Base-by-base conservation (phyloP, 2,329 filamentous ascomycete species). In the Fusarium subtropicale region DNA sequence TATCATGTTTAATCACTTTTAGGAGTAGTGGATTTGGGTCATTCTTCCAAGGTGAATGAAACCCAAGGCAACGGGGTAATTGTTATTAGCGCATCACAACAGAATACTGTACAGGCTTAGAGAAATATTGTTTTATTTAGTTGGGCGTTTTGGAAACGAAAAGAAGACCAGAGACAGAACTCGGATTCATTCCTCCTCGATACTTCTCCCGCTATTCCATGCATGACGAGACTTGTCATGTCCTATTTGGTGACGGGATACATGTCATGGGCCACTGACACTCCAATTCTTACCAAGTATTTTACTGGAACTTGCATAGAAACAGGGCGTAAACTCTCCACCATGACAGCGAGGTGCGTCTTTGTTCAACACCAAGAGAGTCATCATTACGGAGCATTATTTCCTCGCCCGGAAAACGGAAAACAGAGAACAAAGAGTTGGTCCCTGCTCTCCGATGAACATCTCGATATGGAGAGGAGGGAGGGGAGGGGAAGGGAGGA, bases 1-100 rank as follows among this genome's bases (percentile, higher is more conserved):
- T 58, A 75, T 79, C 47, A 77, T 81, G 71, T 81, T 81, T 64
- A 78, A 79, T 73, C 74, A 77, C 33, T 76, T 81, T 45, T 80
- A 79, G 71, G 60, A 48, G 51, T 51, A 64, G 38, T 54, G 52
- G 22, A 31, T 42, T 24, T 51, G 33, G 11, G 18, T 13, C 33
- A 33, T 48, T 13, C 15, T 34, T 42, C 20, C 28, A 42, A 22
- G 22, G 39, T 8, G 7, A 6, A 11, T 30, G 28, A 30, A 30
- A 11, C 28, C 11, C 11, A 46, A 46, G 33, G 15, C 12, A 39
- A 64, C 31, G 26, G 39, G 20, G 16, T 52, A 42, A 28, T 30
- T 22, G 7, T 12, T 48, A 36, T 39, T 39, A 39, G 33, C n/a
- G 52, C n/a, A 56, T 44, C 36, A 46, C 48, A 10, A n/a, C 34